Percentiles rank a stretch among this genome's conserved stretches.
These are phyloP conservation scores for Lactuca sativa DNA, from an alignment of 129 eudicot genomes.

Conservation along the genomic window DNA sequence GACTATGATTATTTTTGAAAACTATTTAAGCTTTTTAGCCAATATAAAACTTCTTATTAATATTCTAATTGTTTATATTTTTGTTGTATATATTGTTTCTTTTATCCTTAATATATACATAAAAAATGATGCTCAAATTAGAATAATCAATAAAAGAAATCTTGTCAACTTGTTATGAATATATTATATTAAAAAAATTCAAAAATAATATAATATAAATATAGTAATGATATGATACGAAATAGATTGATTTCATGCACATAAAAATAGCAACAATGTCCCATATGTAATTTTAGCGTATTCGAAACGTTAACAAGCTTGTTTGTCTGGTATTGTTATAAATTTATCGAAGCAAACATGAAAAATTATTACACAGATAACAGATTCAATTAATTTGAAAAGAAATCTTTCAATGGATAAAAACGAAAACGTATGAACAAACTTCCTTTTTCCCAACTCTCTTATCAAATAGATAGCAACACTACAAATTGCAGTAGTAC, in stretches of 20 bases:
- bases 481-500: not conserved
- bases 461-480: not conserved
- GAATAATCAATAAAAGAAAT: too few species aligned
- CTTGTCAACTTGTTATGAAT: not conserved
- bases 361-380: not conserved
- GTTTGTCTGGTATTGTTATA: not conserved
- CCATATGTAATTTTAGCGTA: not conserved
- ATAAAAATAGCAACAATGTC: not conserved
- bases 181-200: too few species aligned
- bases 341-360: not conserved
- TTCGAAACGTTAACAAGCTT: not conserved
- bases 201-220: too few species aligned
- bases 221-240: not conserved
- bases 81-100: too few species aligned
- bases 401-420: not conserved
- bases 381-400: not conserved
- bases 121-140: too few species aligned
- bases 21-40: too few species aligned
- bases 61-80: too few species aligned
- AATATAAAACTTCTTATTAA: too few species aligned
- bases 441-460: not conserved
- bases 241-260: not conserved
- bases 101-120: too few species aligned
- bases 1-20: too few species aligned
- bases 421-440: slow-evolving; percentile 6